Evolutionary conservation across 2,329 filamentous ascomycete genomes (phyloP), one percentile per base, ranked within the genome.

Genomic region (Phaeomoniella chlamydospora): DNA sequence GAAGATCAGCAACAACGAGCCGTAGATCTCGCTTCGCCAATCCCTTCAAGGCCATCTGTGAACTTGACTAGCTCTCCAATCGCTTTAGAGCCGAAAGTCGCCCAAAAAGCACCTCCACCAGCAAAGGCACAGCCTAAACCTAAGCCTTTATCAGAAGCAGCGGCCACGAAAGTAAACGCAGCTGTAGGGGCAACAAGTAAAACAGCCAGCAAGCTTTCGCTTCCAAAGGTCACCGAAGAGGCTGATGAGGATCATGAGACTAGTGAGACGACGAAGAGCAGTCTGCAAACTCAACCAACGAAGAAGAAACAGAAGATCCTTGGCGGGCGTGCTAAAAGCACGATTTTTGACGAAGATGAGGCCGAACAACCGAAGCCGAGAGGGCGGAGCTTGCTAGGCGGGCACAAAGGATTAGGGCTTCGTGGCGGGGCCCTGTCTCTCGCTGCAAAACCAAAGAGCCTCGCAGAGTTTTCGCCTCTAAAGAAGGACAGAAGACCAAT

Each of bases 291-390:
- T 13, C 57, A 54, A 45, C 52, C 53, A 10, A 26, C 48, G 4
- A 45, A 43, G 52, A 84, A 79, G 66, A 86, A 80, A 63, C 73
- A 80, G 42, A 87, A 84, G 56, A 59, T 84, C 4, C 64, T 82
- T 2, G 74, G 77, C 3, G 61, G 58, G 15, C 65, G 68, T 15
- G 72, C 70, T 33, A 73, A 74, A 43, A 67, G 62, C 45, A 81
- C 74, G 3, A 52, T 90, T 4, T 84, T 88, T 46, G 77, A 80
- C 39, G 77, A 80, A 5, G 77, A 77, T 3, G 78, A 80, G 5
- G 73, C 56, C 9, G 72, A 72, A 40, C 59, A 51, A 37, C 18
- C 16, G 11, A 29, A 32, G 18, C 22, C 22, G 6, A 16, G 34
- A 37, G 18, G 13, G 2, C 29, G 34, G 18, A 30, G 41, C 4